Evolutionary conservation across 1,284 basidiomycete genomes (phyloP), one percentile per base, ranked within the genome.

Genomic region (Flammula alnicola): DNA sequence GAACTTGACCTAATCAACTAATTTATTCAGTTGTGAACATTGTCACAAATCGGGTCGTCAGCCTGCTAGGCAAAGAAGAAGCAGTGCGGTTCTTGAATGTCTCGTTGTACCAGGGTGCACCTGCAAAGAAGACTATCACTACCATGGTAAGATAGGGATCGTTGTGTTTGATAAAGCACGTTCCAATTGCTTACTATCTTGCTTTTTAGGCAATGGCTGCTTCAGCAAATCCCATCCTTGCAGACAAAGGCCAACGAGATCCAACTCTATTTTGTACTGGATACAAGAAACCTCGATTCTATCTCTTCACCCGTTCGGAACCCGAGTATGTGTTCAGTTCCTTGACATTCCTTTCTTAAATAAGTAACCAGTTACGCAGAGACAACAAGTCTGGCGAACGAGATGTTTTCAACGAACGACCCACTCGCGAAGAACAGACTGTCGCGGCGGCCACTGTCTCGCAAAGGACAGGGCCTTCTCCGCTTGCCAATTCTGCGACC

Each of bases 341-440:
- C 7, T 31, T 16, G 14, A 2, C 17, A 2, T 20, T 51, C 29
- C 16, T 20, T 10, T 3, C 36, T 19, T 27, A 14, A 45, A 17
- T 36, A 16, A 36, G 32, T 19, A 35, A 20, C 10, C 5, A 27
- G 48, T 20, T 42, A 23, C 12, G 30, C 61, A 94, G 91, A 66
- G 93, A 97, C 55, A 85, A 82, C 64, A 92, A 90, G 68, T 84
- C 85, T 2, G 88, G 86, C 20, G 95, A 99, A 58, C 87, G 97
- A 40, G 97, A 99, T 61, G 89, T 99, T 49, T 98, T 98, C 83
- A 99, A 99, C 71, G 97, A 99, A 71, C 84, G 91, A 44, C 97
- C 97, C 1, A 98, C 96, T 1, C 83, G 94, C 47, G 97, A 99
- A 66, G 97, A 99, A 65, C 93, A 94, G 66, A 89, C 86, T n/a